Evolutionary conservation across 1,139 yeast species (phyloP).

Genomic region (Candida neerlandica): DNA sequence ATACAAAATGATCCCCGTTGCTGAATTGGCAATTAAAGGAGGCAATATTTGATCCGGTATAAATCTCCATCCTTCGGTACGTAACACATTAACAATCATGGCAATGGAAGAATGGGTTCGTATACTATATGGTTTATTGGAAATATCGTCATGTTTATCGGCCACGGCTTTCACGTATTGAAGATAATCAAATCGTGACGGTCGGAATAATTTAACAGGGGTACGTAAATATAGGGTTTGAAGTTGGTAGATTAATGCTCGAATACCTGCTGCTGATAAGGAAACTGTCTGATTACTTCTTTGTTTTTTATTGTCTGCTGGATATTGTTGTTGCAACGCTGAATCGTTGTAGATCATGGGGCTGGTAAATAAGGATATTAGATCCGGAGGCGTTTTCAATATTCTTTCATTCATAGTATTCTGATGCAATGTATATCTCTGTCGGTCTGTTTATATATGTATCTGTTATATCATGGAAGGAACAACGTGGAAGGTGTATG

Average conservation of each 20-base stretch:
- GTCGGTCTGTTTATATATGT: too few relatives aligned
- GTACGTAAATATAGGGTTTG: conserved; percentile 79
- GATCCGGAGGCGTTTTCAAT: background rate
- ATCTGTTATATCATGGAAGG: background rate
- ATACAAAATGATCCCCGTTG: conserved; percentile 82
- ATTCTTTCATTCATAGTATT: conserved; percentile 1
- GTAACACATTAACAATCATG: conserved; percentile 67
- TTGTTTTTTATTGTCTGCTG: conserved; percentile 10
- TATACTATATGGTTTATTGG: conserved; percentile 62
- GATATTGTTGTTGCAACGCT: background rate
- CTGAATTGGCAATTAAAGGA: conserved; percentile 83
- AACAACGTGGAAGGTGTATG: background rate
- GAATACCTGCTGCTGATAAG: conserved; percentile 73
- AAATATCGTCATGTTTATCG: conserved; percentile 48
- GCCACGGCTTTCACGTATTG: conserved; percentile 61
- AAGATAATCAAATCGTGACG: conserved; percentile 85
- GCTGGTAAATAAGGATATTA: background rate
- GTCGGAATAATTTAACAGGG: conserved; percentile 83
- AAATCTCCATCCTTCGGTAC: conserved; percentile 82
- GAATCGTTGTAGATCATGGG: conserved; percentile 1
- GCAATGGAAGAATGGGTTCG: conserved; percentile 80
- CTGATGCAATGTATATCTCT: background rate
- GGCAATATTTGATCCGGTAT: conserved; percentile 85
- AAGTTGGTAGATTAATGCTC: conserved; percentile 81
- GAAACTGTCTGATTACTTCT: conserved; percentile 42